Conservation (phyloP, 2,329 filamentous ascomycete species). For the Sclerotinia glacialis region DNA sequence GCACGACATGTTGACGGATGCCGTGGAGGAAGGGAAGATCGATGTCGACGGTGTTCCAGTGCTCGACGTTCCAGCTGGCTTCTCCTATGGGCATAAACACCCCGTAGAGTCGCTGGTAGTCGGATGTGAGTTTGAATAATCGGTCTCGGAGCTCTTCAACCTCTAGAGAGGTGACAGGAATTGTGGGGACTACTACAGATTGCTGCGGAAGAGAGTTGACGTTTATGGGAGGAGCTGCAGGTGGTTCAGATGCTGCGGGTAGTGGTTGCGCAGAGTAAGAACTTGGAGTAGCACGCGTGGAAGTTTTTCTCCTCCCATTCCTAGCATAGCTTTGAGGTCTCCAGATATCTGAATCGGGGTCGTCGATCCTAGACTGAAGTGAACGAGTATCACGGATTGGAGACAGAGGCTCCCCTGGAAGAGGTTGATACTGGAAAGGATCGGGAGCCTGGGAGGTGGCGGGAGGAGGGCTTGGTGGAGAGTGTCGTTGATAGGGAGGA, state of each 20-base stretch:
- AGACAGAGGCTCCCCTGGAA: background rate
- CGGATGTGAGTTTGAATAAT: background rate
- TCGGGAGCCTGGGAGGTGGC: background rate
- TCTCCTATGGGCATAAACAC: background rate
- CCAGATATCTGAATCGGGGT: background rate
- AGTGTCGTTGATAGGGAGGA: no score
- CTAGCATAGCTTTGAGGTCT: background rate
- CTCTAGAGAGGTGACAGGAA: background rate
- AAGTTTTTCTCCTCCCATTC: no score
- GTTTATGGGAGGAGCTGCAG: accelerated
- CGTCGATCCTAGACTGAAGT: no score
- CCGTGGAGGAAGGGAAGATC: background rate
- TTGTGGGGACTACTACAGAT: background rate
- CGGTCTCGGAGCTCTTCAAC: background rate
- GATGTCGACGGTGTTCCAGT: background rate
- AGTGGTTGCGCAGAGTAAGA: background rate
- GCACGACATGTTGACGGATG: background rate
- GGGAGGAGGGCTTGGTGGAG: background rate
- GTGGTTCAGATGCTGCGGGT: accelerated
- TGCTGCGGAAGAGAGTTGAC: background rate
- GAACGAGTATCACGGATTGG: background rate
- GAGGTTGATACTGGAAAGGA: background rate
- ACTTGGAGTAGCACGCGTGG: background rate
- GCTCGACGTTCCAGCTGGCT: background rate
- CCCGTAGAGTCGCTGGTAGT: conserved; percentile 1